These are phyloP conservation scores for Rhizodiscina lignyota DNA, from an alignment of 495 filamentous ascomycete species.

Conservation along the genomic window DNA sequence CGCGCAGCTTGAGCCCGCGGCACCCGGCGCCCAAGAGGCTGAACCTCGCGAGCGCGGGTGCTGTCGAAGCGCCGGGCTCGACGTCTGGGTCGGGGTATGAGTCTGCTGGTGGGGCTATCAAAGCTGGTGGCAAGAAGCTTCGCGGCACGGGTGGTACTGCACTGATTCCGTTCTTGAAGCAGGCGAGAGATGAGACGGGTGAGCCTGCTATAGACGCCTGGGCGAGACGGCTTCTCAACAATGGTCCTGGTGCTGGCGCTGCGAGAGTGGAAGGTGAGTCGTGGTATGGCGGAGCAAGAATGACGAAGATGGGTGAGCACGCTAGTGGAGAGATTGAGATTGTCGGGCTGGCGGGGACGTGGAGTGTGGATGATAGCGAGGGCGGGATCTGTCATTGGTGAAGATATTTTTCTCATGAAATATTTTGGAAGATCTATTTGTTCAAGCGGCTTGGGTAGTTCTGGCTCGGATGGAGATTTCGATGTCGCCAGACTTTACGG, in stretches of 20 bases:
- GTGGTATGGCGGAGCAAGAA: conserved; percentile 14
- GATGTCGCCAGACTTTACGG: too few species aligned
- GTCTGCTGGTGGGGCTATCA: neutral
- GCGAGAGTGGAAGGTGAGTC: conserved; percentile 6
- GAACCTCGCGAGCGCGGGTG: conserved; percentile 50
- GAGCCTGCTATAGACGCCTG: conserved; percentile 79
- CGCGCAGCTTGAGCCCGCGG: conserved; percentile 24
- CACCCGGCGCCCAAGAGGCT: conserved; percentile 22
- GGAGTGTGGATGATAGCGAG: conserved; percentile 71
- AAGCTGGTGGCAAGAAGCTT: conserved; percentile 35
- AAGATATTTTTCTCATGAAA: too few species aligned
- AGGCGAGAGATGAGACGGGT: conserved; percentile 87
- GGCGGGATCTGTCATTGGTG: conserved; percentile 51
- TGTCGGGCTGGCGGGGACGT: conserved; percentile 67
- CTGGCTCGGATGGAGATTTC: too few species aligned
- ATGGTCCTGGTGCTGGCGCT: conserved; percentile 21
- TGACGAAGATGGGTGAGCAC: conserved; percentile 55
- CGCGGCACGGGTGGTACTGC: conserved; percentile 87
- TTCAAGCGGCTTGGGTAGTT: too few species aligned
- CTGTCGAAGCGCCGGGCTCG: conserved; percentile 18
- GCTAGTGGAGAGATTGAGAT: conserved; percentile 46
- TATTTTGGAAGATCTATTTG: too few species aligned
- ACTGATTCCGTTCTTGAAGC: conserved; percentile 84
- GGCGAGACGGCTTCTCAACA: conserved; percentile 58
- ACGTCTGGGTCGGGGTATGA: neutral